Evolutionary conservation across 1,284 basidiomycete genomes (phyloP).

Genomic region (Cryptococcus floricola): DNA sequence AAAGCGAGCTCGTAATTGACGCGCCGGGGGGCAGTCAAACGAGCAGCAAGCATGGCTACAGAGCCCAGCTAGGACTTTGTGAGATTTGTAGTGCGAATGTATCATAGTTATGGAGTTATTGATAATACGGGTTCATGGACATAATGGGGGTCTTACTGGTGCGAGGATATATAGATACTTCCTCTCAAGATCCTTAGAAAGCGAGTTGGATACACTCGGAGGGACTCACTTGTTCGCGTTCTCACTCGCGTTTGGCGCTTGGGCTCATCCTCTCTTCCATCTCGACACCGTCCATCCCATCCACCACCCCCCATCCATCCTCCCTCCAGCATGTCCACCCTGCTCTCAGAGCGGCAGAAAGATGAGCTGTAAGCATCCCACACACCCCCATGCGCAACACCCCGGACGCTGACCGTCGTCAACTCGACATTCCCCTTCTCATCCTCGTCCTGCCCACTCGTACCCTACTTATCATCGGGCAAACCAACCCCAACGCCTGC

Average conservation of each 20-base stretch:
- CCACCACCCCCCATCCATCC: not conserved
- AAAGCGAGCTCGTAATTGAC: too few species aligned
- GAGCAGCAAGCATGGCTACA: too few species aligned
- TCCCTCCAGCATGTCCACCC: conserved; percentile 36
- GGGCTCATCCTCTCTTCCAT: not conserved
- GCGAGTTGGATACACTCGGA: too few species aligned
- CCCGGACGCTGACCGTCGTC: not conserved
- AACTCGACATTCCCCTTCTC: not conserved
- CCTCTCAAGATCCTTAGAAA: too few species aligned
- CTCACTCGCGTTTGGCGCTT: not conserved
- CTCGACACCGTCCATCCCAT: not conserved
- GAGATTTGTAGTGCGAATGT: too few species aligned
- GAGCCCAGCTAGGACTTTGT: too few species aligned
- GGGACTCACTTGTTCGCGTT: too few species aligned
- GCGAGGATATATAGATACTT: too few species aligned
- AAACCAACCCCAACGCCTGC: not conserved
- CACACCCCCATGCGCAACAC: not conserved
- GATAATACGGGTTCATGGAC: too few species aligned
- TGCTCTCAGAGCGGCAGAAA: conserved; percentile 70
- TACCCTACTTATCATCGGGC: not conserved
- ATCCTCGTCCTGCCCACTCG: conserved; percentile 12
- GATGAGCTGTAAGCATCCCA: conserved; percentile 66
- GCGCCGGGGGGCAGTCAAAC: too few species aligned
- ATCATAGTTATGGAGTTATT: too few species aligned
- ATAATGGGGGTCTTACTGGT: too few species aligned